Evolutionary conservation across 1,139 yeast species (phyloP).

Genomic region (Torulaspora pretoriensis): DNA sequence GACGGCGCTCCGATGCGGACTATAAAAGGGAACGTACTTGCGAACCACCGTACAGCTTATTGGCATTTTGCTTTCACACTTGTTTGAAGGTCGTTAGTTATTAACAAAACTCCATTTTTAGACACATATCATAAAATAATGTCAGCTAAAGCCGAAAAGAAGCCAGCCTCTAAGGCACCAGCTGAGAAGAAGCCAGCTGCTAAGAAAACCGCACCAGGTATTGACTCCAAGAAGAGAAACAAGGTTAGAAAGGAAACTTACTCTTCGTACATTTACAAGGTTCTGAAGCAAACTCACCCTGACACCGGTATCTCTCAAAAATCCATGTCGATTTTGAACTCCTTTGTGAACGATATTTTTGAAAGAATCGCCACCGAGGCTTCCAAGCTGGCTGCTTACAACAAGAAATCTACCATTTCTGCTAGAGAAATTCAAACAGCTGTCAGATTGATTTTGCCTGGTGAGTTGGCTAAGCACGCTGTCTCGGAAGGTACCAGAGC

Average conservation of each 20-base stretch:
- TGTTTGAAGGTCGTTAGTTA: background rate
- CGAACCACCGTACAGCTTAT: background rate
- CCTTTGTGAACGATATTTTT: conserved; percentile 93
- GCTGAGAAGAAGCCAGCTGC: conserved; percentile 97
- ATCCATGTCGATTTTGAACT: conserved; percentile 99
- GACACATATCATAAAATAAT: conserved; percentile 32
- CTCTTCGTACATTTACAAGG: conserved; percentile 98
- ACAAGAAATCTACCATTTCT: conserved; percentile 97
- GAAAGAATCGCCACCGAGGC: conserved; percentile 98
- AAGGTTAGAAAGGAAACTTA: conserved; percentile 98
- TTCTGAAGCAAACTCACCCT: conserved; percentile 97
- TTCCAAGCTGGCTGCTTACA: conserved; percentile 98
- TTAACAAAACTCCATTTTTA: background rate
- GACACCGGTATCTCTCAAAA: conserved; percentile 99
- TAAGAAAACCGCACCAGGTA: conserved; percentile 78
- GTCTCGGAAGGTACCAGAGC: conserved; percentile 99
- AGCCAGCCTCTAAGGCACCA: conserved; percentile 98
- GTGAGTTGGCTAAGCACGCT: conserved; percentile 99
- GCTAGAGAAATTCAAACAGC: conserved; percentile 99
- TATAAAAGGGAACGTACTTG: background rate
- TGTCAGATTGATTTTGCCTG: conserved; percentile 97
- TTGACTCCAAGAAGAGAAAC: conserved; percentile 81
- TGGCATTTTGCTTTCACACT: background rate
- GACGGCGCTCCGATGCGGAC: background rate
- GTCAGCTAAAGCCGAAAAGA: conserved; percentile 98